Base-by-base conservation (phyloP, 768 basidiomycete species). In the Agaricus blazei region DNA sequence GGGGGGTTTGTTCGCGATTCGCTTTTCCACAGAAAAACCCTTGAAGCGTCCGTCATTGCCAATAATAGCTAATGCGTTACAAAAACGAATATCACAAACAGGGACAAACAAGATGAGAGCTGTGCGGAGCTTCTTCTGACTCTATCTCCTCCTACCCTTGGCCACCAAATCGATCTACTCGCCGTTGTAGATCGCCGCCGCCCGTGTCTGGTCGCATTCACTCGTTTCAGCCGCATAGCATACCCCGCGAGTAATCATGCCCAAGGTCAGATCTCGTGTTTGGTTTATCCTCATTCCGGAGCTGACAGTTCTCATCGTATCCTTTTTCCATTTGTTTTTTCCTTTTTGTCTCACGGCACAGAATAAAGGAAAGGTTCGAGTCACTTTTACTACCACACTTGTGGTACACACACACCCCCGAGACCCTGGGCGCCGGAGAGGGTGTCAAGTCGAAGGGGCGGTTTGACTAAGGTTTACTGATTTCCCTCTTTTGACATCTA, bases 401-500 rank as follows among this genome's bases (percentile, higher is more conserved):
- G 34, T 34, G 34, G 7, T 34, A 34, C 11, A 3, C 34, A 34
- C 34, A 34, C 34, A 34, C 34, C 34, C 34, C 34, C 34, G 11
- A 34, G 34, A 34, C 34, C 34, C 34, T 34, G 34, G 31, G 9
- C 31, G 19, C 19, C 19, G 31, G 34, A 34, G 34, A 11, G 34
- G 11, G 34, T 7, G 34, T 7, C 1, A 8, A 2, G 34, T 7
- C 8, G 34, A 34, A 8, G 34, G 11, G 5, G 19, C 19, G 19
- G 19, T 19, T 19, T 19, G 11, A 34, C 2, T 34, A 7, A 34
- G 1, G 9, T 3, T 8, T 34, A 34, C 11, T 34, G 34, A 34
- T 34, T 34, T 8, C 2, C 11, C 9, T 34, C 11, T 34, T 34
- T 11, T 34, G 7, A 8, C 34, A 8, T 34, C 14, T 46, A 99